Conservation (phyloP, 2,329 filamentous ascomycete species). For the Thielaviopsis euricoi region DNA sequence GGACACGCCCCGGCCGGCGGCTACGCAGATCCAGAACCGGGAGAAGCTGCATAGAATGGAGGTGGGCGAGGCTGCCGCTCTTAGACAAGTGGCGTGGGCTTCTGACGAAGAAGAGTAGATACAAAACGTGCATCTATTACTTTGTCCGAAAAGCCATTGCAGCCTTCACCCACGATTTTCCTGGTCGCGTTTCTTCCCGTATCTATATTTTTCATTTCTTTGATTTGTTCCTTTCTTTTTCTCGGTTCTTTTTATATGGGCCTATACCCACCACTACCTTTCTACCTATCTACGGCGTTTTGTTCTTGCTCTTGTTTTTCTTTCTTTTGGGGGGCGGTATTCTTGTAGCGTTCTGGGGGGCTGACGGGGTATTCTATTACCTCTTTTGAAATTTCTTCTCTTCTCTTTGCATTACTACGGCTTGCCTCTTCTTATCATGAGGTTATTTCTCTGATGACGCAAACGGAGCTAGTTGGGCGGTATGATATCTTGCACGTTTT, state of each 20-base stretch:
- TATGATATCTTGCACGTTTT: too few species aligned
- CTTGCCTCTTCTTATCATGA: neutral
- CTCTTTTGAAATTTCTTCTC: neutral
- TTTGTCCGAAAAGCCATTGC: neutral
- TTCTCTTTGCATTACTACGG: neutral
- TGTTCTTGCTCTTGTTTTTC: neutral
- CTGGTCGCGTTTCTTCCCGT: neutral
- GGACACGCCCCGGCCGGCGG: slow-evolving; percentile 29
- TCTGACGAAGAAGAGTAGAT: slow-evolving; percentile 24
- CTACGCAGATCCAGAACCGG: slow-evolving; percentile 29
- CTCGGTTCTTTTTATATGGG: neutral
- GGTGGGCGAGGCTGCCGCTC: slow-evolving; percentile 37
- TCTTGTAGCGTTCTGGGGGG: neutral
- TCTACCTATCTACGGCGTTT: neutral
- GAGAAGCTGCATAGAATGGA: slow-evolving; percentile 44
- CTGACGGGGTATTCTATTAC: neutral
- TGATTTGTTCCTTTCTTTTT: neutral
- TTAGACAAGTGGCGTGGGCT: slow-evolving; percentile 24
- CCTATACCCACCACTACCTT: too few species aligned
- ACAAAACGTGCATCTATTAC: neutral
- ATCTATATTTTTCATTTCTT: neutral
- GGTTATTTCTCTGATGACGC: neutral
- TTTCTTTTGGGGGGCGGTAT: neutral
- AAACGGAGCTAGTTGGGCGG: too few species aligned
- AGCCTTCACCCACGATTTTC: neutral